Evolutionary conservation across 2,329 filamentous ascomycete species (phyloP), one percentile per base, ranked within the genome.

Genomic region (Colletotrichum acutatum): DNA sequence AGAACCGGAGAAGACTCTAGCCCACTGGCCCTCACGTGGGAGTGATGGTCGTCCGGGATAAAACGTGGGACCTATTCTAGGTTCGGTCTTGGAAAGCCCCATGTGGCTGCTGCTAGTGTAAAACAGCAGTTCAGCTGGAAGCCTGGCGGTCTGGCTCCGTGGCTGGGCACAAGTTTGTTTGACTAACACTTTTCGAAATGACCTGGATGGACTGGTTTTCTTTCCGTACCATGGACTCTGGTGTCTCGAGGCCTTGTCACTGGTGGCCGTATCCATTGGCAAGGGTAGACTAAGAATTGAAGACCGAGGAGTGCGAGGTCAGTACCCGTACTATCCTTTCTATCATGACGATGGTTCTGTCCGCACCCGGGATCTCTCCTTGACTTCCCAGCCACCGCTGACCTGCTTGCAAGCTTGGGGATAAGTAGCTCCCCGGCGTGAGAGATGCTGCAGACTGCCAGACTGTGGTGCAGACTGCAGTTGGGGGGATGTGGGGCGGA

Each of bases 41-140:
- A 32, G 37, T 32, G 53, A 42, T 69, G 59, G 60, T 69, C 59
- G 30, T n/a, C 54, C 57, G 32, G 66, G 66, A 56, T 37, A 61
- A 60, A 60, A 70, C 66, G 54, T 65, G 60, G 66, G 59, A 65
- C 46, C 61, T 70, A 70, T 72, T 70, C 46, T 46, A 14, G 54
- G 46, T 24, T 60, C 32, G 28, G 16, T 8, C 8, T 9, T 16
- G 6, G 65, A 22, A 32, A 32, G 30, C n/a, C 12, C 16, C 24
- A 24, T 12, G 12, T 9, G 7, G 49, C 16, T 30, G 22, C 49
- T 32, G 30, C 32, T 30, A 42, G 24, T 30, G n/a, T 5, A 42
- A 57, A 28, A n/a, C 19, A 22, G 34, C 19, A 32, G 22, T 42
- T 26, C 32, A 8, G 53, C 24, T 24, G 58, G 14, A n/a, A 37